Evolutionary conservation across 2,329 filamentous ascomycete species (phyloP).

Genomic region (Talaromyces pinophilus): DNA sequence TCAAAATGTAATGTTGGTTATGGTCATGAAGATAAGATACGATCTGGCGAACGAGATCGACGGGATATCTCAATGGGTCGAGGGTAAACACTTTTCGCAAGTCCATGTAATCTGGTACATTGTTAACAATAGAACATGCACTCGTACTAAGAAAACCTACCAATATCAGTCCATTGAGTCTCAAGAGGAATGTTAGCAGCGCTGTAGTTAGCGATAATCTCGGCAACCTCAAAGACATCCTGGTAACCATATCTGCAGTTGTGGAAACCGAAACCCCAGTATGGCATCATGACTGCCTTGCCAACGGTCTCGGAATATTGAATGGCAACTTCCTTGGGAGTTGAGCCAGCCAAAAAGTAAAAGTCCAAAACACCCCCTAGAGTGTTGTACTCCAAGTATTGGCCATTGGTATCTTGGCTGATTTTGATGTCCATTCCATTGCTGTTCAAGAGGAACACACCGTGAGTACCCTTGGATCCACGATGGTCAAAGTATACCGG

Average conservation of each 20-base stretch:
- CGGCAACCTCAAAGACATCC: constrained; percentile 49
- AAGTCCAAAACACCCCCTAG: constrained; percentile 76
- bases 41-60: constrained; percentile 60
- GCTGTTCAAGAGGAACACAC: constrained; percentile 69
- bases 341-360: constrained; percentile 64
- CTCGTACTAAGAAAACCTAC: not conserved
- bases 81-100: constrained; percentile 43
- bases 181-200: constrained; percentile 45
- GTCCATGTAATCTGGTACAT: constrained; percentile 41
- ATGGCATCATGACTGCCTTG: constrained; percentile 62
- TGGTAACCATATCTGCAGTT: constrained; percentile 66
- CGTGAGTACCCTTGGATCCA: constrained; percentile 57
- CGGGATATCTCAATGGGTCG: constrained; percentile 41
- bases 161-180: constrained; percentile 51
- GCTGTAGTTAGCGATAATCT: constrained; percentile 48
- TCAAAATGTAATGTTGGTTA: constrained; percentile 71
- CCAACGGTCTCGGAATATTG: constrained; percentile 62
- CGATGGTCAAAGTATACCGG: constrained; percentile 76
- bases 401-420: constrained; percentile 59
- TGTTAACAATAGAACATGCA: not conserved
- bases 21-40: constrained; percentile 66
- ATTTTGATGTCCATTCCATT: constrained; percentile 79
- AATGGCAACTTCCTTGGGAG: constrained; percentile 58
- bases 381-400: constrained; percentile 78
- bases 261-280: constrained; percentile 65